These are phyloP conservation scores for Ustilago shanxiensis DNA, from an alignment of 1,284 basidiomycete species.

Conservation along the genomic window DNA sequence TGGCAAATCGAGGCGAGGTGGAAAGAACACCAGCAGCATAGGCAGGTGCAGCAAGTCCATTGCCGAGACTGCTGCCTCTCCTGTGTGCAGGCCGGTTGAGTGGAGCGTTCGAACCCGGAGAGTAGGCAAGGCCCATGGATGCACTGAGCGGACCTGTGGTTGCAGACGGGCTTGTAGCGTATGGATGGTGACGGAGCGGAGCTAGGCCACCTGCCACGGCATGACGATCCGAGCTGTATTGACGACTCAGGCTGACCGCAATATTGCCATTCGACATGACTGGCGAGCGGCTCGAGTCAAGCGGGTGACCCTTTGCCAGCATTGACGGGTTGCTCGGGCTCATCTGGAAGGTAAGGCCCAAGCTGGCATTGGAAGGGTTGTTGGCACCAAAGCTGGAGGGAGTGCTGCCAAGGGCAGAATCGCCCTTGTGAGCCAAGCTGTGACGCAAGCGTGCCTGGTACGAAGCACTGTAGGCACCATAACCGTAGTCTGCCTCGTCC, in stretches of 20 bases:
- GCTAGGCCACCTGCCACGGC: constrained; percentile 25
- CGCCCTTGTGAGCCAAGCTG: constrained; percentile 23
- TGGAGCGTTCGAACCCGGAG: constrained; percentile 54
- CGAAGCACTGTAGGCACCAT: constrained; percentile 30
- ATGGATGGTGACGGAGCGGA: constrained; percentile 55
- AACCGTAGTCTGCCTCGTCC: constrained; percentile 57
- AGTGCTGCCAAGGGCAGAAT: constrained; percentile 32
- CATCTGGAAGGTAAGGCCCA: constrained; percentile 57
- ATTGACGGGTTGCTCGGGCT: constrained; percentile 42
- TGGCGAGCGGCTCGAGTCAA: constrained; percentile 41
- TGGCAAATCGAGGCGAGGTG: constrained; percentile 48
- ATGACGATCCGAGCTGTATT: constrained; percentile 59
- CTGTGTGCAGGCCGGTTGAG: constrained; percentile 49
- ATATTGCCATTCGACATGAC: constrained; percentile 29
- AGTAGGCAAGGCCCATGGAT: constrained; percentile 58
- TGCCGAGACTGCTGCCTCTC: constrained; percentile 54
- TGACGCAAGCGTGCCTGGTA: constrained; percentile 43
- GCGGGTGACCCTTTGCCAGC: constrained; percentile 42
- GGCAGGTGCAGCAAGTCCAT: constrained; percentile 48
- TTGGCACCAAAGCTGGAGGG: constrained; percentile 45
- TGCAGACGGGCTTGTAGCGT: constrained; percentile 53
- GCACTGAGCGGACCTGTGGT: constrained; percentile 54
- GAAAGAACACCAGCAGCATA: constrained; percentile 47
- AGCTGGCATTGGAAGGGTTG: constrained; percentile 40
- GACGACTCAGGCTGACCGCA: constrained; percentile 48